A percentile compares a stretch with the other conserved stretches of the same genome.
phyloP scores from a whole-genome alignment of 176 grass and related monocot species.

The Saccharum officinarum region DNA sequence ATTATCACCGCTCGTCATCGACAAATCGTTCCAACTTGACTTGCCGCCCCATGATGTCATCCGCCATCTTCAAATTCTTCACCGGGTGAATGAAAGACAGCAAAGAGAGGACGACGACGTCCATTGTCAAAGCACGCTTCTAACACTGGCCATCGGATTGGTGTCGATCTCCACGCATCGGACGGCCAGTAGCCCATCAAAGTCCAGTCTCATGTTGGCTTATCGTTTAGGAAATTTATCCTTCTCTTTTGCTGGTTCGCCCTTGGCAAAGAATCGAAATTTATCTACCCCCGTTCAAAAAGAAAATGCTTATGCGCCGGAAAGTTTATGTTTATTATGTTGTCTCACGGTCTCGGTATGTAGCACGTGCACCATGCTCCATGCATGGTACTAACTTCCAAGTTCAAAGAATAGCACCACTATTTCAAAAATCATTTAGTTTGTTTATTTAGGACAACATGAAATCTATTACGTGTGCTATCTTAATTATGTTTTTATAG shows the following conservation, averaged over 20 bases:
- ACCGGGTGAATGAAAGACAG: not conserved
- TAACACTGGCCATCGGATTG: not conserved
- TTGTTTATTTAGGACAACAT: not conserved
- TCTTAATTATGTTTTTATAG: not conserved
- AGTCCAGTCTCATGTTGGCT: not conserved
- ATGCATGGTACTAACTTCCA: not conserved
- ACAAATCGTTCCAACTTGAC: constrained; percentile 8
- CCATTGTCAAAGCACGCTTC: not conserved
- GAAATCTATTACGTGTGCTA: not conserved
- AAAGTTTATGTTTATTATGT: not conserved
- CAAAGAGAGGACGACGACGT: not conserved
- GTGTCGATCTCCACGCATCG: not conserved
- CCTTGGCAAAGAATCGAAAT: not conserved
- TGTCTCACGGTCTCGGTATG: not conserved
- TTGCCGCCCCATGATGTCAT: constrained; percentile 30
- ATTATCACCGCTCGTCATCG: constrained; percentile 4
- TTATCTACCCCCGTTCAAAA: not conserved
- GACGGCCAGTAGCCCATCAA: not conserved
- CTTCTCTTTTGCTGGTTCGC: not conserved
- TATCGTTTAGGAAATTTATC: not conserved
- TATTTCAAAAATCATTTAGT: not conserved
- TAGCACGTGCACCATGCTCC: not conserved
- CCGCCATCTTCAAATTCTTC: not conserved
- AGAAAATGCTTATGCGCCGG: not conserved
- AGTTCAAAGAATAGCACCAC: not conserved